These are phyloP conservation scores for Ophiostoma himal-ulmi DNA, from an alignment of 2,329 filamentous ascomycete genomes.

Conservation along the genomic window DNA sequence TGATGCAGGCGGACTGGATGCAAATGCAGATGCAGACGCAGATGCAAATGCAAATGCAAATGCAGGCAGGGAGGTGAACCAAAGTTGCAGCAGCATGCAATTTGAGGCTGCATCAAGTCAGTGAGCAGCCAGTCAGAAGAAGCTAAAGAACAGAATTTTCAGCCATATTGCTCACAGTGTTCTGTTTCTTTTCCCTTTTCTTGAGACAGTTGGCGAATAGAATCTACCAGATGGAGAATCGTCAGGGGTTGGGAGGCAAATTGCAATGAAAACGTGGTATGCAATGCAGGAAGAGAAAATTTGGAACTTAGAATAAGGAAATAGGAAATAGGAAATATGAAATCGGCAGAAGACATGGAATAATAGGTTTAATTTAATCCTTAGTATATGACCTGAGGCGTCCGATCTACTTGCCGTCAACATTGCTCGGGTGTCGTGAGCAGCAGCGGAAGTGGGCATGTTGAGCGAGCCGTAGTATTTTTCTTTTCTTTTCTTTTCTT, in stretches of 20 bases:
- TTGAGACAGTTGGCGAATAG: neutral
- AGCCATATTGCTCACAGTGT: neutral
- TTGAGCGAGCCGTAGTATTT: too few relatives aligned
- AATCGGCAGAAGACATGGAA: neutral
- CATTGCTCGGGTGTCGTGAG: neutral
- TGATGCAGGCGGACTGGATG: neutral
- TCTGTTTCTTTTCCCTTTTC: neutral
- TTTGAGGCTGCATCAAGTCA: neutral
- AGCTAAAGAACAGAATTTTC: neutral
- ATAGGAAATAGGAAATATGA: neutral
- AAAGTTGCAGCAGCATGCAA: neutral
- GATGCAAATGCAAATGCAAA: neutral
- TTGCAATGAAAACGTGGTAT: constrained; percentile 8
- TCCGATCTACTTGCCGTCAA: neutral
- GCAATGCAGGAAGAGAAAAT: neutral
- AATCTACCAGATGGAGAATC: neutral
- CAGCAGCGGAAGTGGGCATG: neutral
- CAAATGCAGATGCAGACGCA: neutral
- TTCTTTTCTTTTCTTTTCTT: too few relatives aligned
- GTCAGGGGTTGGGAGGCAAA: constrained; percentile 6
- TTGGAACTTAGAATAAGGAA: neutral
- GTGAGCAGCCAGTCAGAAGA: neutral
- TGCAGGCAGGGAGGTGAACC: too few relatives aligned
- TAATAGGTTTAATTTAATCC: too few relatives aligned
- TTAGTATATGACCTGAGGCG: too few relatives aligned